Base-by-base conservation (phyloP, 495 filamentous ascomycete species). In the Aspergillus olivimuriae region DNA sequence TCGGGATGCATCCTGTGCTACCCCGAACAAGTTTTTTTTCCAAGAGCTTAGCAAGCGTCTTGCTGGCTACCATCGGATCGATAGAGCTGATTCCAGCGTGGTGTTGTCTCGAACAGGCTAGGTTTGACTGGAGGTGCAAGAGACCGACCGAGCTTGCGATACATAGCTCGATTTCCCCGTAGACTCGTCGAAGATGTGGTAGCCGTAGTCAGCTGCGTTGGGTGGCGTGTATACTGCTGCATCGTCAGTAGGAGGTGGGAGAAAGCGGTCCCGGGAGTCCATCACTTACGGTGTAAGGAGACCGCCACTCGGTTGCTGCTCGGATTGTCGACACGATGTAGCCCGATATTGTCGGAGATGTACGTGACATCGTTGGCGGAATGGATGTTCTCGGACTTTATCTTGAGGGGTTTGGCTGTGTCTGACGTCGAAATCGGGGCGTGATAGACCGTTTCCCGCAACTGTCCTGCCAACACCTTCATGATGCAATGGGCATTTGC, bases 291-390 rank as follows among this genome's bases (percentile, higher is more conserved):
- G 62, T 95, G 89, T 36, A 95, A 64, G 23, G 87, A 91, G 37
- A 95, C 85, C 44, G 89, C 89, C 43, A 82, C 75, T 46, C 88
- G 76, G 36, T 71, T 72, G 15, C 53, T 56, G 53, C 77, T 77
- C 18, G 78, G 76, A 55, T 95, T 95, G 45, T 77, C 75, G 43
- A 95, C 82, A 4, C 78, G 75, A 60, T 95, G 89, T 19, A 95
- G 70, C 0, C 89, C 89, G 24, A 92, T 80, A 66, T 72, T 66
- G 53, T 92, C 87, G 7, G 82, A 77, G 67, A 92, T 92, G 57
- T 92, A 92, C 2, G 83, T 76, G 2, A 89, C 85, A 36, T 82
- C 70, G 43, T 83, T 75, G 47, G 74, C 59, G 16, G 38, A 37
- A 58, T 28, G 70, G 17, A 38, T 62, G 18, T 26, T 58, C 26